Percentiles rank a stretch among this genome's conserved stretches.
Evolutionary conservation across 495 filamentous ascomycete species (phyloP).

Genomic region (Xylaria telfairii): DNA sequence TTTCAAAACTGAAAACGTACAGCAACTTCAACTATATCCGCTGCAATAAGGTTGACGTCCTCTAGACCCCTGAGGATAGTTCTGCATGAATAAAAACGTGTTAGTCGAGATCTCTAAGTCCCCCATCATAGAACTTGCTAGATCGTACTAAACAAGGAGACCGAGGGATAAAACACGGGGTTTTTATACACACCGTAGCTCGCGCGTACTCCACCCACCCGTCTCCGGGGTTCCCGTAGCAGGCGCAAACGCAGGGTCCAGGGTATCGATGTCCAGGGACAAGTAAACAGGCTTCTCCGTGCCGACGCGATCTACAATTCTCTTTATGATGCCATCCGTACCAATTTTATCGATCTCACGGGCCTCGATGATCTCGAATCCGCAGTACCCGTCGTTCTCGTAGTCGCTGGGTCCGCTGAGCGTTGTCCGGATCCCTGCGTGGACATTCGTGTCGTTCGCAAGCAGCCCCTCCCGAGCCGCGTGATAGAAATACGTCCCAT

Average conservation of each 20-base stretch:
- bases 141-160: too few species aligned
- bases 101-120: too few species aligned
- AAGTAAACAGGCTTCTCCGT: slow-evolving; percentile 72
- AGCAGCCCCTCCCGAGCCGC: slow-evolving; percentile 79
- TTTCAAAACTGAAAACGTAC: slow-evolving; percentile 31
- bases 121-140: too few species aligned
- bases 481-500: slow-evolving; percentile 88
- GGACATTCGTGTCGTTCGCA: slow-evolving; percentile 69
- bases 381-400: slow-evolving; percentile 69
- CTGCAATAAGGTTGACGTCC: slow-evolving; percentile 72
- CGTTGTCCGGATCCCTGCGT: slow-evolving; percentile 79
- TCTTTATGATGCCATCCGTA: slow-evolving; percentile 66
- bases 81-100: too few species aligned
- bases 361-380: slow-evolving; percentile 72
- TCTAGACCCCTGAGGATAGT: slow-evolving; percentile 75
- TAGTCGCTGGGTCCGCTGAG: slow-evolving; percentile 77
- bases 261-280: slow-evolving; percentile 77
- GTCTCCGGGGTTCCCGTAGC: slow-evolving; percentile 79
- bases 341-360: slow-evolving; percentile 76
- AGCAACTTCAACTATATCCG: slow-evolving; percentile 84
- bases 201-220: slow-evolving; percentile 77
- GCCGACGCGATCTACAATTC: slow-evolving; percentile 67
- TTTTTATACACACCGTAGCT: too few species aligned
- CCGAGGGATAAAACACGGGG: too few species aligned
- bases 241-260: slow-evolving; percentile 74